Conservation (phyloP, 805 yeast genomes). For the Tetrapisispora nanseiensis region DNA sequence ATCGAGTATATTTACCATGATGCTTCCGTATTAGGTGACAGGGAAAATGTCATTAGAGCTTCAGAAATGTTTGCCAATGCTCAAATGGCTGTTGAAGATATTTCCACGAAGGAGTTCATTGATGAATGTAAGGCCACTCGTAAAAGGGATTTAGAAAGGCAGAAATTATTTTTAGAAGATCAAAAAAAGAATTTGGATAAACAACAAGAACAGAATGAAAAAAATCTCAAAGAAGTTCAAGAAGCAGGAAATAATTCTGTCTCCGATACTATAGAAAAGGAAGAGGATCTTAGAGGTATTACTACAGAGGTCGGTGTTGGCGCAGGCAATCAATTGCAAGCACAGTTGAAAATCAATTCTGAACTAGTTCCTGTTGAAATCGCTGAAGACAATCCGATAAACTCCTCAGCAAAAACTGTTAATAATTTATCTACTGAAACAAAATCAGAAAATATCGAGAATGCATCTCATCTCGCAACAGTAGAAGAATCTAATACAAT, state of each 20-base stretch:
- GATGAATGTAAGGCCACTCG: constrained; percentile 69
- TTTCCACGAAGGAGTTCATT: constrained; percentile 59
- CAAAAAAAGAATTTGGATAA: constrained; percentile 19
- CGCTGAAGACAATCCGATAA: too few relatives aligned
- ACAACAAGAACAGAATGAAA: constrained; percentile 2
- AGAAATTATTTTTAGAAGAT: constrained; percentile 31
- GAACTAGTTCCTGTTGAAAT: background rate
- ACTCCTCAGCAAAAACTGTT: too few relatives aligned
- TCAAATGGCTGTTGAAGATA: constrained; percentile 89
- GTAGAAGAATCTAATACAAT: too few relatives aligned
- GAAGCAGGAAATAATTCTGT: background rate
- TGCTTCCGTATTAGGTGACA: constrained; percentile 61
- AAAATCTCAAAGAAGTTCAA: constrained; percentile 1
- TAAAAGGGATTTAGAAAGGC: constrained; percentile 51
- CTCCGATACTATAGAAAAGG: background rate
- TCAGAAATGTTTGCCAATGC: constrained; percentile 96
- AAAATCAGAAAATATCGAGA: too few relatives aligned
- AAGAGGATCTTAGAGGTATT: constrained; percentile 3
- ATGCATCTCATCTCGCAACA: too few relatives aligned
- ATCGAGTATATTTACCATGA: constrained; percentile 77
- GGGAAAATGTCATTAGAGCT: constrained; percentile 73
- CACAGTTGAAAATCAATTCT: constrained; percentile 6
- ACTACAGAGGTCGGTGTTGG: constrained; percentile 13
- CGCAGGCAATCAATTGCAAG: constrained; percentile 22
- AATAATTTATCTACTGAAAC: background rate